Evolutionary conservation across 768 basidiomycete species (phyloP).

Genomic region (Hortiboletus campestris): DNA sequence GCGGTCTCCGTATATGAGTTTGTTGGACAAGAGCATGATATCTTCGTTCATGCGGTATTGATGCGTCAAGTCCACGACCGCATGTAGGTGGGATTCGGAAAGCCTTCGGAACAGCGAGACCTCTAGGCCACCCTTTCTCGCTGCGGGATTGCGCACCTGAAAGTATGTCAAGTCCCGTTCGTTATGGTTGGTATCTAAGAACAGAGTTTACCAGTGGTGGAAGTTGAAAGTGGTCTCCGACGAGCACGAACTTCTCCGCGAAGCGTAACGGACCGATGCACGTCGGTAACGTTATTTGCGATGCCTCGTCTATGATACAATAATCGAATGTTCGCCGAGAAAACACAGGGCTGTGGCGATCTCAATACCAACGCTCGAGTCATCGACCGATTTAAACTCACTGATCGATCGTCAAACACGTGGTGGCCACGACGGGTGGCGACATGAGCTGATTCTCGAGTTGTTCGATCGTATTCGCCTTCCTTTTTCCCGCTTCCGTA

Average conservation of each 20-base stretch:
- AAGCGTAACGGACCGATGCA: slow-evolving; percentile 91
- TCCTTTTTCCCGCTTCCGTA: slow-evolving; percentile 56
- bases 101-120: slow-evolving; percentile 86
- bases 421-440: slow-evolving; percentile 94
- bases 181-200: neutral
- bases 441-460: slow-evolving; percentile 79
- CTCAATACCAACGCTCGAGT: slow-evolving; percentile 4
- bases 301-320: slow-evolving; percentile 98
- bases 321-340: slow-evolving; percentile 85
- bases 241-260: slow-evolving; percentile 88
- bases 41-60: slow-evolving; percentile 98
- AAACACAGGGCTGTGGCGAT: slow-evolving; percentile 68
- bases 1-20: slow-evolving; percentile 76
- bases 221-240: slow-evolving; percentile 96
- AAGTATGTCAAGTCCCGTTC: neutral
- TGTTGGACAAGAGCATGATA: slow-evolving; percentile 90
- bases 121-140: slow-evolving; percentile 84
- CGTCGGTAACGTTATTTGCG: slow-evolving; percentile 94
- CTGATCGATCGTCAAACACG: slow-evolving; percentile 94
- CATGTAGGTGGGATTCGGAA: slow-evolving; percentile 81
- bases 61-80: slow-evolving; percentile 79
- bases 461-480: slow-evolving; percentile 71
- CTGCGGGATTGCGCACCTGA: slow-evolving; percentile 80
- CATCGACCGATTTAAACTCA: slow-evolving; percentile 39
- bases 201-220: slow-evolving; percentile 74